Evolutionary conservation across 2,329 filamentous ascomycete species (phyloP).

Genomic region (Colletotrichum sp.): DNA sequence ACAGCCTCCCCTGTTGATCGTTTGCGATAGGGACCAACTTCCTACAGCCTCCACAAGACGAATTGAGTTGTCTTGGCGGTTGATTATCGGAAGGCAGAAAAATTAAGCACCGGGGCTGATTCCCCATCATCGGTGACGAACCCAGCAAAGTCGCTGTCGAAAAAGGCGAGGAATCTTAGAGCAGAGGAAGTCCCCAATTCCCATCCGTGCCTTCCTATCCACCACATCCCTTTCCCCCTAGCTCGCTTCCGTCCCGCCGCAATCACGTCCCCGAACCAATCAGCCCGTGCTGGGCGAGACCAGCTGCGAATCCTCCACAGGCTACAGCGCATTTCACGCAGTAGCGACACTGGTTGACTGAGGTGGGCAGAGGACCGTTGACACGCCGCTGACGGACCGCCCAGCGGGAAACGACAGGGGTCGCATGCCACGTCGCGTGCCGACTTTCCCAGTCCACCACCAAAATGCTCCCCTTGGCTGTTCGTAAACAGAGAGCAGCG

Average conservation of each 20-base stretch:
- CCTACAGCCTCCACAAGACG: neutral
- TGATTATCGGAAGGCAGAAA: neutral
- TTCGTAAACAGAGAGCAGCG: neutral
- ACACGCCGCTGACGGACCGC: constrained; percentile 5
- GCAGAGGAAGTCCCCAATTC: neutral
- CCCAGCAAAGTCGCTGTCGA: neutral
- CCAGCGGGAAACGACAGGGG: constrained; percentile 8
- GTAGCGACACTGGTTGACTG: neutral
- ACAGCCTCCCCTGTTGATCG: neutral
- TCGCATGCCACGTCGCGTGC: constrained; percentile 19
- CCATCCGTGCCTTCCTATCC: neutral
- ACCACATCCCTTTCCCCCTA: neutral
- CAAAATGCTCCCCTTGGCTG: constrained; percentile 1
- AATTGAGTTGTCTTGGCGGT: neutral
- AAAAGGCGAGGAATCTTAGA: neutral
- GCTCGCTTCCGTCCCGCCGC: neutral
- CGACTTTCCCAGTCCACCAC: constrained; percentile 9
- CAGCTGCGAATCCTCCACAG: neutral
- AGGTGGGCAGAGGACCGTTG: too few relatives aligned
- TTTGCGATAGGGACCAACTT: neutral
- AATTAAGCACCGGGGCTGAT: neutral
- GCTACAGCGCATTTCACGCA: neutral
- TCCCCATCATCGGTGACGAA: neutral
- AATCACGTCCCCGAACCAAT: neutral
- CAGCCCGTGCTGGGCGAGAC: neutral